A percentile compares a stretch with the other conserved stretches of the same genome.
These are phyloP conservation scores for Xylaria sp. DNA, from an alignment of 495 filamentous ascomycete species.

Conservation along the genomic window DNA sequence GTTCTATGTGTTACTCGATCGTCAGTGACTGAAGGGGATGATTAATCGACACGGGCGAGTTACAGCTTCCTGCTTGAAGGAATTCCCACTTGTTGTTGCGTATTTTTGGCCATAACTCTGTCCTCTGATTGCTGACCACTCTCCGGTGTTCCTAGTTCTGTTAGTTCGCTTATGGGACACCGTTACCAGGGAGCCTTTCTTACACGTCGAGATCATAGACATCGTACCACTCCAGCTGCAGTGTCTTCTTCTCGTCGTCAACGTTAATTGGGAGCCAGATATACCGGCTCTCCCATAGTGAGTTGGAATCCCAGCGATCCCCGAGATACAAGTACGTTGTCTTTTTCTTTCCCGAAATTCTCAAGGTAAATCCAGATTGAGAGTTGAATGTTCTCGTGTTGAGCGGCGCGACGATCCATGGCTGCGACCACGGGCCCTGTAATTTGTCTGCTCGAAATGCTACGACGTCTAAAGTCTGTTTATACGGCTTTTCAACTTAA, in stretches of 20 bases:
- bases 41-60: slow-evolving; percentile 18
- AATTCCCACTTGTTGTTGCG: slow-evolving; percentile 48
- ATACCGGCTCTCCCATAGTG: slow-evolving; percentile 58
- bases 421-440: slow-evolving; percentile 60
- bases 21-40: not conserved
- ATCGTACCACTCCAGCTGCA: slow-evolving; percentile 52
- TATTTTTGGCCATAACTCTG: slow-evolving; percentile 48
- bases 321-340: slow-evolving; percentile 61
- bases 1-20: slow-evolving; percentile 35
- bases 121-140: slow-evolving; percentile 51
- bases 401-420: slow-evolving; percentile 54
- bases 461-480: slow-evolving; percentile 45
- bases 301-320: slow-evolving; percentile 60
- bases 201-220: slow-evolving; percentile 54
- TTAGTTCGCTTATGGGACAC: not conserved
- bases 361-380: slow-evolving; percentile 57
- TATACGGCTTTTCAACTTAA: not conserved
- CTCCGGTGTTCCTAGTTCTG: slow-evolving; percentile 49
- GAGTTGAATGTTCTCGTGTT: slow-evolving; percentile 61
- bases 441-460: slow-evolving; percentile 55
- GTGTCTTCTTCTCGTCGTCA: slow-evolving; percentile 44
- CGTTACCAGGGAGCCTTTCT: not conserved
- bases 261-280: slow-evolving; percentile 60
- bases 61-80: slow-evolving; percentile 57
- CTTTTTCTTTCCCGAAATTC: slow-evolving; percentile 52